Evolutionary conservation across 768 basidiomycete species (phyloP), one percentile per base, ranked within the genome.

Genomic region (Psilocybe tampanensis): DNA sequence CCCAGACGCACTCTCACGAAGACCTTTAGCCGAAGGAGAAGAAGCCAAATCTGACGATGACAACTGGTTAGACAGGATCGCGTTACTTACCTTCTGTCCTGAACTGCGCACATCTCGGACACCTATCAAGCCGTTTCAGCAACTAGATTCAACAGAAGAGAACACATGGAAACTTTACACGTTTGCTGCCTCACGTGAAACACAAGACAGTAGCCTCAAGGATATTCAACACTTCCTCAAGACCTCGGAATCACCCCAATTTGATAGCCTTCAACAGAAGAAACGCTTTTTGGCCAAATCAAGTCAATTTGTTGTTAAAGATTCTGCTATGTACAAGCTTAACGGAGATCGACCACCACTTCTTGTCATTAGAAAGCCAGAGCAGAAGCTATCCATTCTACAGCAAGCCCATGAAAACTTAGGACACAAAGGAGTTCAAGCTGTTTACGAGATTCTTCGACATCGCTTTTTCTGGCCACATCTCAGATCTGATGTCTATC

Each of bases 1-100:
- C 2, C 60, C 63, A 17, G 62, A 66, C 48, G 57, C 68, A 42
- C 26, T 48, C 15, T 48, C 47, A 6, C 19, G 47, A 17, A 9
- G 47, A 2, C 4, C 47, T n/a, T 48, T 48, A 48, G 47, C 47
- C 3, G 47, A 48, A 24, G 47, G 26, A 48, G 64, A 66, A 29
- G 32, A 60, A 9, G 42, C 62, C 47, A 15, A 61, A 54, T 26
- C 3, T n/a, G 60, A 69, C 56, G 57, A 74, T 65, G 75, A 67
- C 58, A 56, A 47, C 2, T 70, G 68, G 66, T 47, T 66, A 5
- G 68, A 69, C 39, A 54, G 61, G 3, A 56, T 60, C 1, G 49
- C 51, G 6, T 49, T 59, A 8, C 1, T 55, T 15, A 34, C 44
- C 13, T 47, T 15, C 44, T 44, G 39, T 41, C 42, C 4, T 11